Base-by-base conservation (phyloP, 257 asterid species). In the Apocynum venetum region DNA sequence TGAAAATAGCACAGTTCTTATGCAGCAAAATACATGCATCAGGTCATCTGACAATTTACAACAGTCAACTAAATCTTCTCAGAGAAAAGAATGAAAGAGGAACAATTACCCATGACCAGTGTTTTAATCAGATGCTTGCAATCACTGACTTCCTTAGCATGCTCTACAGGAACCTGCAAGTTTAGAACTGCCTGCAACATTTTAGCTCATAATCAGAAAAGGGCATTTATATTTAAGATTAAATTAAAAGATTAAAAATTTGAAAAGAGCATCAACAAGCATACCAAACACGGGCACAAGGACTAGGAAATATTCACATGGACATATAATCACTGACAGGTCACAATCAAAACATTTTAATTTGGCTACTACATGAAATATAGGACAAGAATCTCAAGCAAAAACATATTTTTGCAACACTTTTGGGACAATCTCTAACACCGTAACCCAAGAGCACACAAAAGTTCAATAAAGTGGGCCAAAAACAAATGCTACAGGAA, bases 101-200 rank as follows among this genome's bases (percentile, higher is more conserved):
- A 74, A 80, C 57, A 71, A 77, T 87, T 96, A 96, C 99, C 99
- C 98, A 96, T 84, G 65, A 96, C 98, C 85, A 96, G 83, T 79
- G 99, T 96, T 89, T 87, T 96, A 86, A 96, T 96, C 89, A 96
- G 87, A 88, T 96, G 99, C 85, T 96, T 96, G 80, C 98, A 96
- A 82, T 96, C 99, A 82, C 87, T 87, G 84, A 96, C 97, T 92
- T 96, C 99, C 91, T 96, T 96, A 53, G 96, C 83, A 84, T 93
- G 97, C 87, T 96, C 99, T 76, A 90, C 92, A 38, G 94, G 88
- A 49, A 83, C 83, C 75, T 97, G 97, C 80, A 91, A 81, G 86
- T 91, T 96, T 74, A 93, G 94, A 43, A 96, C 98, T 40, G 97
- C 99, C 98, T 96, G 91, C 85, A 85, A 81, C 67, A 83, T 59